A percentile compares a stretch with the other conserved stretches of the same genome.
Conservation (phyloP, 1,284 basidiomycete species). For the Waitea zeae region DNA sequence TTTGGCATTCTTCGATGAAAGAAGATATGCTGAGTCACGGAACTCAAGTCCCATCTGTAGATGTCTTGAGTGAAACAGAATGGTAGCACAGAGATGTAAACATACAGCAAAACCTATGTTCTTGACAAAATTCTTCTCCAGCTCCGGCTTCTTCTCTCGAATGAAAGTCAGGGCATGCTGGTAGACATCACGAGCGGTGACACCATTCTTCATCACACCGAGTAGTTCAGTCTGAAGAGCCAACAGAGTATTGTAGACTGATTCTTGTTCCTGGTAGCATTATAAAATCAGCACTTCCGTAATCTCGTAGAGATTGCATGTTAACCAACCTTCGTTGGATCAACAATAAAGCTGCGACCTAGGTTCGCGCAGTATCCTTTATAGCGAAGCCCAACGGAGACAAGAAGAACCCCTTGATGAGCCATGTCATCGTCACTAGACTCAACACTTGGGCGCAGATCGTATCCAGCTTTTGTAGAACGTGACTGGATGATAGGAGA, state of each 20-base stretch:
- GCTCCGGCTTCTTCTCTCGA: slow-evolving; percentile 60
- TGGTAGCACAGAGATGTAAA: slow-evolving; percentile 4
- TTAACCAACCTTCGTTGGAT: slow-evolving; percentile 85
- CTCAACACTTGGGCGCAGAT: slow-evolving; percentile 75
- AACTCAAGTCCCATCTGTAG: slow-evolving; percentile 85
- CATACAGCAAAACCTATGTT: slow-evolving; percentile 80
- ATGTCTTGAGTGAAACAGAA: no score
- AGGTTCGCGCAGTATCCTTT: slow-evolving; percentile 88
- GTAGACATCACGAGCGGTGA: slow-evolving; percentile 65
- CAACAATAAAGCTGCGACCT: slow-evolving; percentile 88
- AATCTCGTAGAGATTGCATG: slow-evolving; percentile 18
- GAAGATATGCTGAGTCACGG: slow-evolving; percentile 74
- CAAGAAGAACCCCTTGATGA: slow-evolving; percentile 81
- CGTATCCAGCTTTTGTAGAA: slow-evolving; percentile 68
- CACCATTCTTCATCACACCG: slow-evolving; percentile 69
- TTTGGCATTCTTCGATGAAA: slow-evolving; percentile 69
- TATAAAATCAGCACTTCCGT: neutral
- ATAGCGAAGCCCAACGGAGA: slow-evolving; percentile 83
- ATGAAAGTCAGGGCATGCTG: slow-evolving; percentile 61
- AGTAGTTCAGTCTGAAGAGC: slow-evolving; percentile 69
- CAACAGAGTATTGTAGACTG: slow-evolving; percentile 66
- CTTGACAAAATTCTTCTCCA: slow-evolving; percentile 79
- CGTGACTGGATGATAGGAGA: slow-evolving; percentile 92
- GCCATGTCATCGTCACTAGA: slow-evolving; percentile 75
- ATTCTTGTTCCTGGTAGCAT: slow-evolving; percentile 67